phyloP scores from a whole-genome alignment of 1,284 basidiomycete species.

The Cutaneotrichosporon curvatum region DNA sequence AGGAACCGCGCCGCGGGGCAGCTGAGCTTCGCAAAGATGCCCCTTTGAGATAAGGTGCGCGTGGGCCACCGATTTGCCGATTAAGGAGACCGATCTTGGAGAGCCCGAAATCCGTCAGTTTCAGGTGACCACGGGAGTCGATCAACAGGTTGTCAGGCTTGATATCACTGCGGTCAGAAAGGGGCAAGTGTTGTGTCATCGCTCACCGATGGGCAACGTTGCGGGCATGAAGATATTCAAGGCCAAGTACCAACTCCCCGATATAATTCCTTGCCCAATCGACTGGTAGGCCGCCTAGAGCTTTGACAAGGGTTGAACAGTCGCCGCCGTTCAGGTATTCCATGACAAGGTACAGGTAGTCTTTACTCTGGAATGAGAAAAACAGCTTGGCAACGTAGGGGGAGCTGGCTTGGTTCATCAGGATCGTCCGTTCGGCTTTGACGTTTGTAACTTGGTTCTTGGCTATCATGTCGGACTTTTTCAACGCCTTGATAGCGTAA shows the following conservation, averaged over 20 bases:
- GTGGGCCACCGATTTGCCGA: constrained; percentile 74
- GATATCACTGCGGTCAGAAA: constrained; percentile 67
- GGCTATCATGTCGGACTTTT: constrained; percentile 99
- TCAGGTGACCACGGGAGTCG: constrained; percentile 90
- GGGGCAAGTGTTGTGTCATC: no score
- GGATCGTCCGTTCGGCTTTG: constrained; percentile 97
- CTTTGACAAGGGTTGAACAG: constrained; percentile 93
- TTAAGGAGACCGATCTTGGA: constrained; percentile 95
- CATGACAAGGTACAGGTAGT: constrained; percentile 97
- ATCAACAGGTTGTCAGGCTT: constrained; percentile 98
- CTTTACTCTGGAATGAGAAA: constrained; percentile 96
- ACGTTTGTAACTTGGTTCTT: constrained; percentile 99
- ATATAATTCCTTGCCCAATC: constrained; percentile 96
- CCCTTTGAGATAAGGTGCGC: constrained; percentile 51
- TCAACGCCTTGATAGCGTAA: constrained; percentile 97
- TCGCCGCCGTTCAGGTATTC: constrained; percentile 97
- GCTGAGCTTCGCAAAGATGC: constrained; percentile 42
- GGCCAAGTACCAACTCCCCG: constrained; percentile 87
- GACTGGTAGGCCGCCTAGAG: constrained; percentile 83
- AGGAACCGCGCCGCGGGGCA: constrained; percentile 46
- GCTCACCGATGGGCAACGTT: constrained; percentile 94
- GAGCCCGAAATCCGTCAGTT: constrained; percentile 95
- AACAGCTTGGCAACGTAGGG: constrained; percentile 98
- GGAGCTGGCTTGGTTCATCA: constrained; percentile 98
- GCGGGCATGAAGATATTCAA: constrained; percentile 89